Evolutionary conservation across 192 early-diverging fungal genomes (phyloP).

Genomic region (Backusella tuberculispora): DNA sequence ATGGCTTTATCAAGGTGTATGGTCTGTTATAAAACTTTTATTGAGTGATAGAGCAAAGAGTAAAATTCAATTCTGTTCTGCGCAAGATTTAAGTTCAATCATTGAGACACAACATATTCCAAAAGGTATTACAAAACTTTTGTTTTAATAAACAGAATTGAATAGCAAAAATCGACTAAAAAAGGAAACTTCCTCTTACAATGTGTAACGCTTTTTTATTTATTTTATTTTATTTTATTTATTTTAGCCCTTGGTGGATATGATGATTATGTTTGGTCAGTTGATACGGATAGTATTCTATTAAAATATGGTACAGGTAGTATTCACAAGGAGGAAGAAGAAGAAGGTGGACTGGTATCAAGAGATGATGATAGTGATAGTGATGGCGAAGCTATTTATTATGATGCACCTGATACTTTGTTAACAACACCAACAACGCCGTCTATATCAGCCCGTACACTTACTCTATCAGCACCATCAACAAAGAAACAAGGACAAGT

Average conservation of each 20-base stretch:
- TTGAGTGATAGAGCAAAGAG: constrained; percentile 42
- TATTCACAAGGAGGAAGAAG: background rate
- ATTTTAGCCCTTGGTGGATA: constrained; percentile 29
- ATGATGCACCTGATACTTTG: constrained; percentile 19
- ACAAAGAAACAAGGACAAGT: background rate
- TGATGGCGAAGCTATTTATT: constrained; percentile 4
- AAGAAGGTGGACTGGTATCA: background rate
- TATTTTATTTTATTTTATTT: too few relatives aligned
- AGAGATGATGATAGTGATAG: background rate
- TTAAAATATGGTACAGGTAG: constrained; percentile 22
- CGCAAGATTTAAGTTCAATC: constrained; percentile 30
- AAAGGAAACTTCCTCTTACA: too few relatives aligned
- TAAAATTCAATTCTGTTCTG: constrained; percentile 37
- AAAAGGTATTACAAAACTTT: constrained; percentile 31
- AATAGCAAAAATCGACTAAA: constrained; percentile 16
- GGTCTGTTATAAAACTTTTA: constrained; percentile 46
- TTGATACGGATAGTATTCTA: constrained; percentile 28
- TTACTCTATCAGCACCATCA: constrained; percentile 2
- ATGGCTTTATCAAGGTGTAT: constrained; percentile 50
- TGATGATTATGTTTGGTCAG: constrained; percentile 29
- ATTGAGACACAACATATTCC: constrained; percentile 39
- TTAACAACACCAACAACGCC: background rate
- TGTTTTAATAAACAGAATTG: constrained; percentile 1
- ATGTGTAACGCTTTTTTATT: too few relatives aligned
- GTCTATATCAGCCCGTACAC: background rate